Evolutionary conservation across 495 filamentous ascomycete species (phyloP), one percentile per base, ranked within the genome.

Genomic region (Hyaloscypha variabilis): DNA sequence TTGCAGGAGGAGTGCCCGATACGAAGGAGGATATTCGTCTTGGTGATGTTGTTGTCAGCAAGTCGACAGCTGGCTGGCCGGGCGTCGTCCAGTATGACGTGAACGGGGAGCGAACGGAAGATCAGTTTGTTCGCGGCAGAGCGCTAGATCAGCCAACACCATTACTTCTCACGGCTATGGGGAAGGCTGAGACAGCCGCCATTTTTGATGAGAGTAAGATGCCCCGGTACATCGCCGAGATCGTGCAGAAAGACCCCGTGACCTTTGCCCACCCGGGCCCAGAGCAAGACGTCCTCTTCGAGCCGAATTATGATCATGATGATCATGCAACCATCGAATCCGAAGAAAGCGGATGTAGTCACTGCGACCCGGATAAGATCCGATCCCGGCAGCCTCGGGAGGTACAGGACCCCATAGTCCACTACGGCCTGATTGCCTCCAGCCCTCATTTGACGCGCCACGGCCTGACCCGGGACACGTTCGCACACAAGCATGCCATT

Each of bases 271-370:
- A 34, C 30, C 30, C 70, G 76, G 14, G 66, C 83, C 30, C 63
- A 73, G 29, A 63, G 79, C 56, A 65, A 74, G 76, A 81, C 58
- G 42, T 53, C 14, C 60, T 77, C 31, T 80, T 71, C 64, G 39
- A 70, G 46, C 36, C 70, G 19, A 67, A 67, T 42, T 76, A 34
- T 34, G 30, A 34, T 4, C 30, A 34, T 34, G 30, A 34, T 34
- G 30, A 34, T 4, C 30, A 34, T 34, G 30, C 11, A 34, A 34
- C 30, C 30, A 34, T 11, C 4, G 30, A 11, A 34, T 34, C 30
- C 69, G 23, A 36, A 11, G 63, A 55, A 54, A 29, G 49, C 13
- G 14, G 8, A 42, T 42, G 14, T 14, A 3, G 13, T 42, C 39
- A 42, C 13, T 42, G 39, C 39, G 39, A 42, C 39, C 6, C 14